A percentile compares a stretch with the other conserved stretches of the same genome.
These are phyloP conservation scores for Fusarium concolor DNA, from an alignment of 2,329 filamentous ascomycete species.

Conservation along the genomic window DNA sequence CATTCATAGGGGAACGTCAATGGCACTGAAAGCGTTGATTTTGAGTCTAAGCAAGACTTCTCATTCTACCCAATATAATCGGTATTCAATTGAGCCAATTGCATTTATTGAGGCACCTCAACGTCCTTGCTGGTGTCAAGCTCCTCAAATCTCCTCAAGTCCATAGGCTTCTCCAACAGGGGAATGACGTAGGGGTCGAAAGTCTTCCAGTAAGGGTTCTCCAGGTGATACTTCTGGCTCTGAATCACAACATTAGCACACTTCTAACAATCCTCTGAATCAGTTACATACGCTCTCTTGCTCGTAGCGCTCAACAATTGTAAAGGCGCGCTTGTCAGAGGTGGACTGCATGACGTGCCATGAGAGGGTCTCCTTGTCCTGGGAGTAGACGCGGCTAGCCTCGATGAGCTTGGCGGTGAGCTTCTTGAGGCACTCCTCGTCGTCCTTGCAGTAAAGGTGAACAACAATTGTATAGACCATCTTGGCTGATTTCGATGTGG, in stretches of 20 bases:
- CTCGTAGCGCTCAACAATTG: constrained; percentile 79
- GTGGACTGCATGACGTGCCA: constrained; percentile 85
- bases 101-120: constrained; percentile 51
- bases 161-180: constrained; percentile 75
- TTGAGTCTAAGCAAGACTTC: background rate
- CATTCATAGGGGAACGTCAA: background rate
- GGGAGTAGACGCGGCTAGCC: constrained; percentile 76
- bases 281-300: constrained; percentile 67
- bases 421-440: constrained; percentile 72
- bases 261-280: background rate
- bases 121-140: constrained; percentile 67
- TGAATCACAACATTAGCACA: constrained; percentile 37
- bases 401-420: constrained; percentile 79
- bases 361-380: constrained; percentile 76
- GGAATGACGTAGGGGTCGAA: constrained; percentile 81
- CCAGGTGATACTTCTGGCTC: constrained; percentile 71
- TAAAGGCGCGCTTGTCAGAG: constrained; percentile 75
- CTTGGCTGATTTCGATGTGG: constrained; percentile 5
- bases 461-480: constrained; percentile 79
- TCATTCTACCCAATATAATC: background rate
- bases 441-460: constrained; percentile 76
- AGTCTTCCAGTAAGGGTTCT: constrained; percentile 80
- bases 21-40: too few relatives aligned
- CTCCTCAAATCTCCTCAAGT: constrained; percentile 75
- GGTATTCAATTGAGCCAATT: background rate